Evolutionary conservation across 2,329 filamentous ascomycete genomes (phyloP).

Genomic region (Colletotrichum acutatum): DNA sequence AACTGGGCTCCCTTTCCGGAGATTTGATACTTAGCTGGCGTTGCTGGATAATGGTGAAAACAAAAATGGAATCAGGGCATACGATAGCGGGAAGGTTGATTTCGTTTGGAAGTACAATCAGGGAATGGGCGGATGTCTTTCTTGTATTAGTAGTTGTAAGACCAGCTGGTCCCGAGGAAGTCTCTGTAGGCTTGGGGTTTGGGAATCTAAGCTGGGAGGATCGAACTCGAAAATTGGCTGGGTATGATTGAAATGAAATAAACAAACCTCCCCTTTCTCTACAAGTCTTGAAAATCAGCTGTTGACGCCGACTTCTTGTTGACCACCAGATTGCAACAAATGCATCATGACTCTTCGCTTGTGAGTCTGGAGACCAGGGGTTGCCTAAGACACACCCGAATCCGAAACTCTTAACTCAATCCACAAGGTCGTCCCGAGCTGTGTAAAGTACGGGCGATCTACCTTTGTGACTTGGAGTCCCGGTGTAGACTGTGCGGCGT

Average conservation of each 20-base stretch:
- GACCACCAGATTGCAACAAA: not conserved
- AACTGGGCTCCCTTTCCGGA: not conserved
- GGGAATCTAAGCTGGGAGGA: not conserved
- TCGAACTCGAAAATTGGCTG: not conserved
- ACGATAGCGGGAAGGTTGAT: not conserved
- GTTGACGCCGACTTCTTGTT: not conserved
- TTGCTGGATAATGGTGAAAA: not conserved
- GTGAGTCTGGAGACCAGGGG: not conserved
- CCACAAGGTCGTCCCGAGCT: constrained; percentile 68
- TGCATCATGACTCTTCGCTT: not conserved
- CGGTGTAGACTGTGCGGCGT: constrained; percentile 58
- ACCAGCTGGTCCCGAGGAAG: not conserved
- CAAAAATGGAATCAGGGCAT: not conserved
- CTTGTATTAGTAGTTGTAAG: constrained; percentile 16
- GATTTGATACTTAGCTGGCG: not conserved
- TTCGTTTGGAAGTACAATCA: not conserved
- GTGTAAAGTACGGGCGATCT: constrained; percentile 61
- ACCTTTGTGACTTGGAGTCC: constrained; percentile 68
- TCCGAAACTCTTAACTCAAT: constrained; percentile 62
- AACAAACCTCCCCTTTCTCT: constrained; percentile 30
- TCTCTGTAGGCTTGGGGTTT: not conserved
- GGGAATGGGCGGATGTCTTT: not conserved
- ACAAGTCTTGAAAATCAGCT: not conserved
- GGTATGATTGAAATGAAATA: constrained; percentile 30
- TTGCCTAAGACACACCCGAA: not conserved